Percentiles rank a stretch among this genome's conserved stretches.
These are phyloP conservation scores for Quillaja saponaria DNA, from an alignment of 306 rosid genomes.

Conservation along the genomic window DNA sequence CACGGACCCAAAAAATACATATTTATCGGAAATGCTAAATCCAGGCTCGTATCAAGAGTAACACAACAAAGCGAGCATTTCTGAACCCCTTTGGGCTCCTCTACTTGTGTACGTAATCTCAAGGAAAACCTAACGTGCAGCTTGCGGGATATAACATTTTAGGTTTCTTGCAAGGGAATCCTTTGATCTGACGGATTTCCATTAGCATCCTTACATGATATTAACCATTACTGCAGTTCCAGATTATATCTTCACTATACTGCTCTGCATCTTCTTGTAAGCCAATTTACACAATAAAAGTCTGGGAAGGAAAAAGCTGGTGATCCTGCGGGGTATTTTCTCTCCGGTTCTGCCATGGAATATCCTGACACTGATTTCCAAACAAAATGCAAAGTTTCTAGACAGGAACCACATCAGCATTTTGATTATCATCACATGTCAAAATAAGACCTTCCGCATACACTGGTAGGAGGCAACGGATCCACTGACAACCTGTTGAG, in stretches of 20 bases:
- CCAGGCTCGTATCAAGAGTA: slow-evolving; percentile 33
- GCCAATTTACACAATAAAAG: slow-evolving; percentile 44
- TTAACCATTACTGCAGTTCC: slow-evolving; percentile 23
- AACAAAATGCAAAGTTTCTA: slow-evolving; percentile 41
- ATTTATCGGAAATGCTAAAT: slow-evolving; percentile 21
- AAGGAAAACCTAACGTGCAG: slow-evolving; percentile 24
- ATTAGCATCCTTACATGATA: slow-evolving; percentile 22
- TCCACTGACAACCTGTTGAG: slow-evolving; percentile 89
- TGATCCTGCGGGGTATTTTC: slow-evolving; percentile 16
- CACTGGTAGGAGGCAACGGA: slow-evolving; percentile 83
- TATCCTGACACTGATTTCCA: slow-evolving; percentile 29
- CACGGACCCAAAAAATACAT: slow-evolving; percentile 19
- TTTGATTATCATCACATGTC: slow-evolving; percentile 77
- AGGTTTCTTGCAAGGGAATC: slow-evolving; percentile 34
- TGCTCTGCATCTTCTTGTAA: slow-evolving; percentile 47
- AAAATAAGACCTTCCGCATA: slow-evolving; percentile 78
- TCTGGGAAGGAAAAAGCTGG: slow-evolving; percentile 35
- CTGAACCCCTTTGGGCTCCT: slow-evolving; percentile 51
- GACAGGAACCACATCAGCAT: slow-evolving; percentile 84
- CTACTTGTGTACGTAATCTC: slow-evolving; percentile 61
- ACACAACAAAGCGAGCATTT: slow-evolving; percentile 34
- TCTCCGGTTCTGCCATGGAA: slow-evolving; percentile 33
- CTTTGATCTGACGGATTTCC: slow-evolving; percentile 22
- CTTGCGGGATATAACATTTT: slow-evolving; percentile 34
- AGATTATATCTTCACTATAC: slow-evolving; percentile 34